These are phyloP conservation scores for Boletus barrowsii DNA, from an alignment of 768 basidiomycete genomes.

Conservation along the genomic window DNA sequence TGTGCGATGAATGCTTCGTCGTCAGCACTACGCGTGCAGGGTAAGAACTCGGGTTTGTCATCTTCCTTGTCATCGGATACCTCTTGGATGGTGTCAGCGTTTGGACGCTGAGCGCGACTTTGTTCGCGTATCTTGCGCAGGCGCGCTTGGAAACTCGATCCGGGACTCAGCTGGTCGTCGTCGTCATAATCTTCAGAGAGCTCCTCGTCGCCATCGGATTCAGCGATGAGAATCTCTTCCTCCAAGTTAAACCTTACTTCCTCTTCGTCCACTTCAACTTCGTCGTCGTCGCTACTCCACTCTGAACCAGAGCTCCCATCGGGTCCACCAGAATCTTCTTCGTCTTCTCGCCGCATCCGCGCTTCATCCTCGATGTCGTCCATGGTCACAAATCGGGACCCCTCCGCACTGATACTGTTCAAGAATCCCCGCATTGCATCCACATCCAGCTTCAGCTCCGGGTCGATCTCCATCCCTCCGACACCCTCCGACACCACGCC, in stretches of 20 bases:
- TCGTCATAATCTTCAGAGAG: conserved; percentile 26
- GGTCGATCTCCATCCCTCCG: conserved; percentile 65
- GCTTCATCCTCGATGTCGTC: conserved; percentile 63
- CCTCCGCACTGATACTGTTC: conserved; percentile 46
- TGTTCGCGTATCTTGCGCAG: conserved; percentile 32
- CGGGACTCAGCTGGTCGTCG: conserved; percentile 35
- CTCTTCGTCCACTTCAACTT: conserved; percentile 29
- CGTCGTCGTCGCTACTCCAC: conserved; percentile 28
- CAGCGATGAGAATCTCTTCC: conserved; percentile 44
- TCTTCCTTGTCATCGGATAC: conserved; percentile 28
- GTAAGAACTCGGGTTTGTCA: conserved; percentile 19
- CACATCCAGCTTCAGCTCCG: conserved; percentile 46
- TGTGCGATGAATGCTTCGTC: conserved; percentile 56
- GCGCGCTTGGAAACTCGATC: conserved; percentile 35
- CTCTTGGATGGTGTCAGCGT: conserved; percentile 1
- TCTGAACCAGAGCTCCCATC: conserved; percentile 26
- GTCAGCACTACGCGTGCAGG: conserved; percentile 43
- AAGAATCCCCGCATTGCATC: conserved; percentile 55
- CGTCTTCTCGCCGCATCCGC: conserved; percentile 49
- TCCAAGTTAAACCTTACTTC: conserved; percentile 44
- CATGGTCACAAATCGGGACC: conserved; percentile 52
- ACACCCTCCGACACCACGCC: conserved; percentile 29
- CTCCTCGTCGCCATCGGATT: conserved; percentile 25
- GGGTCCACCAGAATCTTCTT: conserved; percentile 30
- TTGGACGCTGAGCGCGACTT: conserved; percentile 13